Evolutionary conservation across 768 basidiomycete genomes (phyloP).

Genomic region (Naematelia aurantialba): DNA sequence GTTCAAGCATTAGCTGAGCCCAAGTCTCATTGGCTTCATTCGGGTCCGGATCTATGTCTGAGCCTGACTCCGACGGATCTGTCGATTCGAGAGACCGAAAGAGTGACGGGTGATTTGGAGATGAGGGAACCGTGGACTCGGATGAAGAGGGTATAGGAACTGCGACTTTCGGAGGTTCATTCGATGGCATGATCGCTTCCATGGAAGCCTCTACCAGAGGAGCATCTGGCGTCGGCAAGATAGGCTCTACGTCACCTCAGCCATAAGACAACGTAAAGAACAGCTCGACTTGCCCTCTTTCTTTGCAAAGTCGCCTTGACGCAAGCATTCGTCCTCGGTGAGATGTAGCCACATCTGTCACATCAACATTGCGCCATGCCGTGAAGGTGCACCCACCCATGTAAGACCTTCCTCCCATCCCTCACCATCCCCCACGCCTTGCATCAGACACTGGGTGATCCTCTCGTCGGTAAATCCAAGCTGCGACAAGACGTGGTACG

Average conservation of each 20-base stretch:
- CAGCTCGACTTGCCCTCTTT: conserved; percentile 15
- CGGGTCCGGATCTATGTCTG: conserved; percentile 29
- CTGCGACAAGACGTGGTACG: conserved; percentile 73
- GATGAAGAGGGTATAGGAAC: not conserved
- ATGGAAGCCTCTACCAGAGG: conserved; percentile 5
- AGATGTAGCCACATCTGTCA: conserved; percentile 46
- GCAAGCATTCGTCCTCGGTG: conserved; percentile 45
- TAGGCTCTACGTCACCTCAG: not conserved
- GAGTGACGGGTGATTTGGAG: conserved; percentile 13
- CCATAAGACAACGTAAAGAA: not conserved
- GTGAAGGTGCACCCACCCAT: conserved; percentile 63
- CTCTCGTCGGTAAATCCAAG: conserved; percentile 69
- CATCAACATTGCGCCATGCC: not conserved
- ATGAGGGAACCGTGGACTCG: not conserved
- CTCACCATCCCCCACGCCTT: conserved; percentile 56
- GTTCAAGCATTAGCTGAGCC: conserved; percentile 30
- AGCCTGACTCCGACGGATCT: conserved; percentile 9
- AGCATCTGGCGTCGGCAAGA: conserved; percentile 7
- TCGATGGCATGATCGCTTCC: conserved; percentile 5
- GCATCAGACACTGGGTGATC: conserved; percentile 66
- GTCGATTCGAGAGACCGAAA: conserved; percentile 28
- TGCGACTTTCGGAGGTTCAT: conserved; percentile 1
- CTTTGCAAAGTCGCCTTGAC: conserved; percentile 35
- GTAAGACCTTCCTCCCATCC: conserved; percentile 73
- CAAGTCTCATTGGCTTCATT: conserved; percentile 37